Evolutionary conservation across 1,139 yeast genomes (phyloP).

Genomic region (Zygosaccharomyces sapae): DNA sequence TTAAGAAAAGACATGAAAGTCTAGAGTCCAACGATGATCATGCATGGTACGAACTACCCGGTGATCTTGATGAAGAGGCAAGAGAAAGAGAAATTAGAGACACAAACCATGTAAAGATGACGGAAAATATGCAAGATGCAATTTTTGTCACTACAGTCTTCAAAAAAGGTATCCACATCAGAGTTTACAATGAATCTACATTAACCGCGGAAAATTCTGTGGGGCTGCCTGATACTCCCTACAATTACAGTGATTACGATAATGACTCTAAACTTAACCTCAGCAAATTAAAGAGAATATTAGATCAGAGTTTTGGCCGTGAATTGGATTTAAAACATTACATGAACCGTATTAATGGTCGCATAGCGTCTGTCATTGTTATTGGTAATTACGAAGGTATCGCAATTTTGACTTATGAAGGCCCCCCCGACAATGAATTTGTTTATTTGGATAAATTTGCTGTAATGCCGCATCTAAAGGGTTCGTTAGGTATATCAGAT

Average conservation of each 20-base stretch:
- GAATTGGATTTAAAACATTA: slow-evolving; percentile 62
- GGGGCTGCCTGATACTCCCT: slow-evolving; percentile 25
- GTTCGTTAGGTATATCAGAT: slow-evolving; percentile 91
- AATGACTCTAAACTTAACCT: slow-evolving; percentile 47
- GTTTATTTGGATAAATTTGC: slow-evolving; percentile 93
- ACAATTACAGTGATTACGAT: slow-evolving; percentile 19
- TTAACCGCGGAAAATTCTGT: slow-evolving; percentile 27
- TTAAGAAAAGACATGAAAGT: slow-evolving; percentile 39
- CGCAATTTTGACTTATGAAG: slow-evolving; percentile 84
- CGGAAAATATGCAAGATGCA: slow-evolving; percentile 23
- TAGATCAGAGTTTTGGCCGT: slow-evolving; percentile 78
- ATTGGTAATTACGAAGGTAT: slow-evolving; percentile 96
- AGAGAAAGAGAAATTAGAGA: slow-evolving; percentile 7
- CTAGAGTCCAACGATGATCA: slow-evolving; percentile 13
- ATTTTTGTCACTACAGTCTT: slow-evolving; percentile 63
- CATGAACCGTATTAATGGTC: slow-evolving; percentile 56
- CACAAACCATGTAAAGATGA: slow-evolving; percentile 4
- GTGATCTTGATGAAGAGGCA: slow-evolving; percentile 15
- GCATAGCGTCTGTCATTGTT: slow-evolving; percentile 70
- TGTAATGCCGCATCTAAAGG: slow-evolving; percentile 75
- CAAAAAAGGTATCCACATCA: slow-evolving; percentile 70
- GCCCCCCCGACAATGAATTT: slow-evolving; percentile 29
- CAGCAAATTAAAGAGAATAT: slow-evolving; percentile 50
- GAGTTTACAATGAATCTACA: slow-evolving; percentile 40
- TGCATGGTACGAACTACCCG: slow-evolving; percentile 26